Base-by-base conservation (phyloP, 768 basidiomycete species). In the Russula sp. region DNA sequence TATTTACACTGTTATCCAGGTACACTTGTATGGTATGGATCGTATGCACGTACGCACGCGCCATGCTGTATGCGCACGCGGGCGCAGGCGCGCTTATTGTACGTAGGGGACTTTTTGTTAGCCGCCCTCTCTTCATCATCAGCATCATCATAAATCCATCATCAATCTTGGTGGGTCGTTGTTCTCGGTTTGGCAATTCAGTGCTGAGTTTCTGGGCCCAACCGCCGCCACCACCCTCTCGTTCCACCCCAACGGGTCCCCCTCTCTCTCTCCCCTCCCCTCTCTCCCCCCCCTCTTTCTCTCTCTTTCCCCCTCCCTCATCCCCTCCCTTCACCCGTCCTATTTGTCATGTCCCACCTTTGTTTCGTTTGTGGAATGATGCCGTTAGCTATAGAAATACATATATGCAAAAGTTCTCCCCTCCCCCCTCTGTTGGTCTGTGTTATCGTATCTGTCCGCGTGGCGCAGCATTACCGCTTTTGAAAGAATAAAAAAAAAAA, bases 391-490 rank as follows among this genome's bases (percentile, higher is more conserved):
- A 29, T 29, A 29, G 25, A 29, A 2, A 29, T 29, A 29, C 25
- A 29, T 29, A 29, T 29, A 29, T 29, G 3, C 25, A 29, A 29
- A 29, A 29, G 25, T 29, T 3, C 25, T 20, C 35, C 25, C 11
- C 13, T 18, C 3, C 29, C 20, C 13, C 11, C 18, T 9, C 35
- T 41, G 20, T n/a, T 22, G 14, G 9, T 16, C 38, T 7, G 3
- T 14, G 18, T 35, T 36, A 14, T 38, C 48, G 14, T 25, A n/a
- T 36, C 61, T 41, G 48, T 38, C 22, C 35, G 16, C 25, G 1
- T 29, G 49, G 61, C 9, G 43, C 38, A 34, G 22, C 5, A 39
- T 57, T 58, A 32, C 61, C 61, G 14, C 8, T 57, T 62, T 62
- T 39, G 39, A 18, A 38, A 34, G 39, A 18, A 38, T 22, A 8